Base-by-base conservation (phyloP, 306 rosid genomes). In the Sechiopsis laciniata region DNA sequence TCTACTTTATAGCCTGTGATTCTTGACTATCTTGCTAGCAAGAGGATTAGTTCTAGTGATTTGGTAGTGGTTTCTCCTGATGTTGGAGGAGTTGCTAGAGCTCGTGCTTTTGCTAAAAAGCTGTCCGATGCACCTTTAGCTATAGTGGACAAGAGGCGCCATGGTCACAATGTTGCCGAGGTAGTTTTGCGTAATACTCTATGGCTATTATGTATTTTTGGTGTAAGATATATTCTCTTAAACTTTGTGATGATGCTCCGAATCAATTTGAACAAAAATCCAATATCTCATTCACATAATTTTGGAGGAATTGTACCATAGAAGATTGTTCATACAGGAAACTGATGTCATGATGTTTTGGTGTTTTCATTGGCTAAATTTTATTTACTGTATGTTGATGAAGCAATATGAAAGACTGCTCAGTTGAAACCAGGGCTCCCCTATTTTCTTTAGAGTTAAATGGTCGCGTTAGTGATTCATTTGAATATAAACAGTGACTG, bases 1-100 rank as follows among this genome's bases (percentile, higher is more conserved):
- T 86, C 51, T 80, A 35, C 74, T 42, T 76, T 73, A 60, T 59
- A 94, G 99, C 95, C 89, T 51, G 97, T 94, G 71, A 88, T 94
- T 78, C 97, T 94, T 60, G 99, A 94, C 84, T 94, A 94, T 81
- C 97, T 91, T 26, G 99, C 99, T 65, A 94, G 97, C 89, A 94
- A 94, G 90, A 80, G 77, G 29, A 80, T 91, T 74, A 81, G 87
- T 77, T 86, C 86, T 54, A 84, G 83, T 71, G 99, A 91, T 74
- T 82, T 94, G 91, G 97, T 94, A 37, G 99, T 91, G 75, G 99
- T 94, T 79, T 94, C 99, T 75, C 99, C 99, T 75, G 99, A 94
- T 86, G 99, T 91, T 63, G 99, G 99, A 64, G 97, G 99, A 35
- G 99, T 94, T 79, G 99, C 99, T 50, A 94, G 97, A 78, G 99